Evolutionary conservation across 495 filamentous ascomycete species (phyloP), one percentile per base, ranked within the genome.

Genomic region (Clavariopsis aquatica): DNA sequence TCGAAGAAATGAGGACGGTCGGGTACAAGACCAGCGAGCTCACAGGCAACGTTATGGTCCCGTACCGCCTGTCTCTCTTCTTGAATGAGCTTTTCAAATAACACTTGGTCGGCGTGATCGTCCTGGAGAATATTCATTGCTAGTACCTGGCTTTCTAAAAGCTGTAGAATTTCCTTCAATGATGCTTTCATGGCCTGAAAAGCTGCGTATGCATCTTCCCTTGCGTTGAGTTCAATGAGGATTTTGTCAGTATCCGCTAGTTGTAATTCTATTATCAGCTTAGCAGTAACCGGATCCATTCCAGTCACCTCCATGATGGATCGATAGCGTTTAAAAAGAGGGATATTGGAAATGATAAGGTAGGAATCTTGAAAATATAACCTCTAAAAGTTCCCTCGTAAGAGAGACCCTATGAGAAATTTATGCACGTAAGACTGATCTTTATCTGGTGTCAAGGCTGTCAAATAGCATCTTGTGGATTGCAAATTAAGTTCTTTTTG

Each of bases 1-100:
- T 12, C 31, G 31, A 12, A 12, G 31, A 34, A 34, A 34, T 34
- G 31, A 24, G 10, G 38, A 12, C 29, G 13, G 5, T 41, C 24
- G 17, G 22, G 19, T 24, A 6, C 27, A 51, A 22, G 29, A 22
- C 58, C 6, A n/a, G 10, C 23, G 52, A 38, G 9, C n/a, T 15
- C 34, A 38, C 31, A 6, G 6, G 63, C 63, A 9, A 60, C 9
- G 8, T 49, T 20, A 34, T 66, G 63, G 47, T 66, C 63, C 24
- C 17, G 22, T 1, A 29, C 22, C 8, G 63, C 63, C 56, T 60
- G 63, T 38, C 38, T 41, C 49, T 66, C 63, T 49, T 66, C 63
- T 22, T 36, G 17, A 12, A 66, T 3, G 1, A 66, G 36, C n/a
- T n/a, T 9, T 17, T 7, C 31, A 6, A 53, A 47, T 5, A 7